Conservation (phyloP, 148 eudicot species). For the Diospyros kaki region DNA sequence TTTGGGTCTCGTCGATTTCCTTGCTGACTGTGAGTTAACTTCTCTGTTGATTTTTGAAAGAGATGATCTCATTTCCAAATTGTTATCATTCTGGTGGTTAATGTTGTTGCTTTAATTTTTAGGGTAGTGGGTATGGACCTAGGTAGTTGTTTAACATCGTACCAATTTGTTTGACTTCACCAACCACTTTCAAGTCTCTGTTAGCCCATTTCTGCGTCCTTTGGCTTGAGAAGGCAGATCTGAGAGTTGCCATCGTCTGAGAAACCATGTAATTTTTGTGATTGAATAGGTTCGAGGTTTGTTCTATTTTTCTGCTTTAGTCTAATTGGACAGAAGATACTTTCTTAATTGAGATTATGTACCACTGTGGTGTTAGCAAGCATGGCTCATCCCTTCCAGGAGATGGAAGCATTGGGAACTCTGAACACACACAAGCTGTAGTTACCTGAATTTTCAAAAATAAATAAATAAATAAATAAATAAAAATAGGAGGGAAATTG, state of each 20-base stretch:
- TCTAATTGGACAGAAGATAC: background rate
- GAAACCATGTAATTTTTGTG: background rate
- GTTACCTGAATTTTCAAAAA: too few species aligned
- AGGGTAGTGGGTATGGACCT: background rate
- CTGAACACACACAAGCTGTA: background rate
- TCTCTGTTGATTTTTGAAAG: slow-evolving; percentile 3
- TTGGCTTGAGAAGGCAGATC: background rate
- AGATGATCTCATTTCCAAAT: background rate
- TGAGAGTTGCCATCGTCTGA: background rate
- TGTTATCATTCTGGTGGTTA: background rate
- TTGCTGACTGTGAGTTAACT: slow-evolving; percentile 71
- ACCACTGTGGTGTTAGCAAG: background rate
- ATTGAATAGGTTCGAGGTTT: background rate
- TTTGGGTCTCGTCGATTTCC: slow-evolving; percentile 86
- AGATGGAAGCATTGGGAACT: background rate
- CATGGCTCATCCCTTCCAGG: background rate
- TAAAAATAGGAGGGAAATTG: too few species aligned
- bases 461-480: too few species aligned
- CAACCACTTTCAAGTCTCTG: background rate
- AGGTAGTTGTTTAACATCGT: background rate
- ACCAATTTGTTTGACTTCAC: background rate
- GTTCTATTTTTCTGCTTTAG: background rate
- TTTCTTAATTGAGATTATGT: background rate
- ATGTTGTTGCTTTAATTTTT: slow-evolving; percentile 3
- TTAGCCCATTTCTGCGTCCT: background rate